Base-by-base conservation (phyloP, 192 early-diverging fungal species). In the Coemansia sp. region DNA sequence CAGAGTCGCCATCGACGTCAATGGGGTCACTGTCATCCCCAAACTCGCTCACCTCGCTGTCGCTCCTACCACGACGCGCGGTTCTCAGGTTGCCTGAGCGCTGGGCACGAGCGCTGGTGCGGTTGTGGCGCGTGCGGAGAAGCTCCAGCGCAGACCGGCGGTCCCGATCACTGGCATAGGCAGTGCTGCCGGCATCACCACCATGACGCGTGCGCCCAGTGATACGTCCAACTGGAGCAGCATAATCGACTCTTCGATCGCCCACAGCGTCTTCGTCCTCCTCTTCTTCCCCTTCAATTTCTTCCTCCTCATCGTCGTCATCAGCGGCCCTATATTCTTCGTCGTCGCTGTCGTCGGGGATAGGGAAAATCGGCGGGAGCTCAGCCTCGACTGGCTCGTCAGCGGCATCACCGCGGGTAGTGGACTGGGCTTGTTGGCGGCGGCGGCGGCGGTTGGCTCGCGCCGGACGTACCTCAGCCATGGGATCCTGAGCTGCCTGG, bases 321-420 rank as follows among this genome's bases (percentile, higher is more conserved):
- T 72, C 75, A 5, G 65, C 85, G 36, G 41, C 80, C 66, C 64
- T 73, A 67, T 87, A 90, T 42, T 90, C 89, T 41, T 88, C 88
- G 34, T 88, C 89, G 60, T 87, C 87, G 51, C 84, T 86, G 33
- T 89, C 88, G 36, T 90, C 88, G n/a, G 86, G 85, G 9, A 89
- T 72, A 0, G 84, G 84, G 7, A 88, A 68, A 36, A 85, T 82
- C 18, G 75, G 81, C 66, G 77, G 81, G 59, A 82, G 65, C 40
- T 84, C 76, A 18, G 79, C 70, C 54, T 84, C 82, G 9, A 63
- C 63, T 7, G 70, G 55, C 63, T 78, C 79, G 4, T 73, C 68
- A 3, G 49, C 22, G 12, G 60, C 65, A 11, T 29, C 57, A 7
- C 49, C 36, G 18, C 66, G 68, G 7, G 43, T 22, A 20, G 44